Base-by-base conservation (phyloP, 805 yeast genomes). In the Yarrowia sp. region DNA sequence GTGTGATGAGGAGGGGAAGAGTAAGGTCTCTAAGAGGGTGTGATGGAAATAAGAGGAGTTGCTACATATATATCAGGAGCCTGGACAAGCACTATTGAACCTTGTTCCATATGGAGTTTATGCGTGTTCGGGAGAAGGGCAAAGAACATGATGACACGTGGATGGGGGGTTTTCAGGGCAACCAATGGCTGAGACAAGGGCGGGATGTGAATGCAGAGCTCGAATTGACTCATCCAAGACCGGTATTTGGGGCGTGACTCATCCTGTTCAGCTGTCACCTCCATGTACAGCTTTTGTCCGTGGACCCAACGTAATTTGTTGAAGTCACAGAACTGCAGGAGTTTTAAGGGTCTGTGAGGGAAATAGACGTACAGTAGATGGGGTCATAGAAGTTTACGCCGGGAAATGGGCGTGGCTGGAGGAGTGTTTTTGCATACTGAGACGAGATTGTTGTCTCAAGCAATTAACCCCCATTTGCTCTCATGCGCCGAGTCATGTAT, bases 101-200 rank as follows among this genome's bases (percentile, higher is more conserved):
- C 63, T 56, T 56, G 63, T 56, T 53, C 49, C 63, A 40, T 8
- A 56, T 56, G 63, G 63, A 56, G 63, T 56, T 56, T 42, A 56
- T 56, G 49, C 47, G 38, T 33, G 30, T 13, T 9, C 15, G 19
- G 38, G 30, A 42, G 49, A 56, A 56, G 63, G 49, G 39, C 63
- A 56, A 30, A 56, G 63, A 56, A 56, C 49, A 56, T 40, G 60
- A 56, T 40, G 60, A 53, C 60, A 53, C 60, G 60, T 53, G 60
- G 60, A 34, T 50, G 6, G 40, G n/a, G 40, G 40, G 10, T 36
- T 36, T 36, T 36, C 38, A 36, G 38, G 38, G 38, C 38, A 36
- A 36, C 3, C 8, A 10, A 24, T 24, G 30, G 30, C 30, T 24
- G 30, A 24, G 30, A 24, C 30, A 24, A 24, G 30, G 30, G 30